A percentile compares a stretch with the other conserved stretches of the same genome.
phyloP scores from a whole-genome alignment of 1,139 yeast genomes.

The Candida labiduridarum region DNA sequence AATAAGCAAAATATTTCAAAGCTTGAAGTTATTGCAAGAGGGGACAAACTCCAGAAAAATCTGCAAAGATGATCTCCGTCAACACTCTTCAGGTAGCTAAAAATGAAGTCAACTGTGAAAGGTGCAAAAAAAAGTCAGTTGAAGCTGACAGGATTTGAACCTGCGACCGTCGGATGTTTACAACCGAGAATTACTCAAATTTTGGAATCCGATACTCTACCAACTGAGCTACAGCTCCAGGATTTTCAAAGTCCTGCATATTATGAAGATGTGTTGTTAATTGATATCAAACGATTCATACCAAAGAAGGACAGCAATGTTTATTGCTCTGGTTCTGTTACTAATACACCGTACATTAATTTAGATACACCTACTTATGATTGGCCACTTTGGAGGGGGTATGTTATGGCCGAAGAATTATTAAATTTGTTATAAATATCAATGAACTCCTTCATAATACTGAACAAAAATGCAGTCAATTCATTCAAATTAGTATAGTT shows the following conservation, averaged over 20 bases:
- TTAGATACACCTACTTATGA: neutral
- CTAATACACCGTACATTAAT: neutral
- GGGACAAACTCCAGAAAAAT: too few species aligned
- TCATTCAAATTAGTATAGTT: slow-evolving; percentile 38
- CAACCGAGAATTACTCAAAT: neutral
- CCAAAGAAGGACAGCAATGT: neutral
- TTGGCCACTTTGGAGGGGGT: slow-evolving; percentile 24
- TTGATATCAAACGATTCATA: neutral
- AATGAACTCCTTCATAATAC: slow-evolving; percentile 34
- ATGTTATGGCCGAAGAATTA: slow-evolving; percentile 18
- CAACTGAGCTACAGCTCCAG: neutral
- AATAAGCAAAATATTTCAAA: too few species aligned
- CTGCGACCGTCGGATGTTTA: neutral
- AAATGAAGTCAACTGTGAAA: too few species aligned
- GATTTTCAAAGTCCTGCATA: neutral
- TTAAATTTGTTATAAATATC: slow-evolving; percentile 26
- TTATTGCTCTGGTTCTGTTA: neutral
- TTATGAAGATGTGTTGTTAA: too few species aligned
- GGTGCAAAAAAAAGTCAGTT: too few species aligned
- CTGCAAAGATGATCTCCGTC: too few species aligned
- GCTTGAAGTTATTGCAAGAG: neutral
- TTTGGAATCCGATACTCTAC: slow-evolving; percentile 1
- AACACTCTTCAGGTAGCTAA: too few species aligned
- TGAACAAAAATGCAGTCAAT: slow-evolving; percentile 33
- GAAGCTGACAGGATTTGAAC: too few species aligned